Base-by-base conservation (phyloP, 1,284 basidiomycete species). In the Meira nashicola region DNA sequence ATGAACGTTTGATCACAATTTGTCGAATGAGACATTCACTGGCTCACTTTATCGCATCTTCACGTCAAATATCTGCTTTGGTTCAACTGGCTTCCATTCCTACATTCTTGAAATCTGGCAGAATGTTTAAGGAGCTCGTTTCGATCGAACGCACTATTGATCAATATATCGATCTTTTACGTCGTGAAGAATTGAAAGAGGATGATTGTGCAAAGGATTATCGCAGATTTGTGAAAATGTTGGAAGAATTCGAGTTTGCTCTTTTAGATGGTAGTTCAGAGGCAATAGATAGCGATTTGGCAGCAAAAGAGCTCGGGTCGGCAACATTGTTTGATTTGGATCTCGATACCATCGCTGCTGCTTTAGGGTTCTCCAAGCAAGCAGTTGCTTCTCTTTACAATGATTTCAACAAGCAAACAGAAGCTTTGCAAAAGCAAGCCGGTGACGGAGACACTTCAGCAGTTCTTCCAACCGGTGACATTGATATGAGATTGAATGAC, bases 121-220 rank as follows among this genome's bases (percentile, higher is more conserved):
- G 89, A 33, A 83, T 95, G 28, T 90, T 86, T 67, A 84, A 85
- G 8, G 94, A 98, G 64, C 63, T 68, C 33, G 84, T 85, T 0
- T 88, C 88, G 0, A 86, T 96, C 76, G 94, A 98, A 81, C 89
- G 88, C 77, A 85, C 89, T 43, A 84, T 98, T 55, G 92, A 98
- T 73, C 86, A 88, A 79, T 94, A 94, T 78, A 85, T 97, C 60
- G 88, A 89, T 55, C 83, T 88, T 37, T 81, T 95, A 12, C 84
- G 89, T 49, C 83, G 86, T 46, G 91, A 96, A 67, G 92, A 92
- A 78, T 91, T 98, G 81, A 84, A 88, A 46, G 93, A 94, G 79
- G 84, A 87, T 79, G 92, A 95, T 68, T 96, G 92, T 79, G 90
- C 89, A 14, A 86, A 84, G 66, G 93, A 96, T 72, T 83, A 96